Conservation (phyloP, 2,329 filamentous ascomycete genomes). For the Penicillium sp. region DNA sequence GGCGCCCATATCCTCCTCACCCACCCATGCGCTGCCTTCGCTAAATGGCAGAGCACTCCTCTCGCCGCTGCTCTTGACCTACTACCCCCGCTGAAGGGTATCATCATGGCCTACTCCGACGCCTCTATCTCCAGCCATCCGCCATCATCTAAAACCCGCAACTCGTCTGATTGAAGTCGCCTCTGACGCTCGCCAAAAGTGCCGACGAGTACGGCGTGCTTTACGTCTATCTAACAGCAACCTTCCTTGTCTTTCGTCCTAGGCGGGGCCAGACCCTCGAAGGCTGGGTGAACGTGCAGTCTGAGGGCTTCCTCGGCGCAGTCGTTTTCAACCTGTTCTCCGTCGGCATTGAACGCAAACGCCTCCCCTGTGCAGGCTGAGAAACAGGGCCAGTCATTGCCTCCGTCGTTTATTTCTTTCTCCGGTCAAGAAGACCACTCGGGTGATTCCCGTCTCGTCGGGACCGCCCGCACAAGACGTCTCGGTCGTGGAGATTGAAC, state of each 20-base stretch:
- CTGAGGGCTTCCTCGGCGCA: slow-evolving; percentile 80
- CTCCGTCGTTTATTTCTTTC: slow-evolving; percentile 18
- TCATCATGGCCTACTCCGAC: slow-evolving; percentile 52
- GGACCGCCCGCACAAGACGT: slow-evolving; percentile 12
- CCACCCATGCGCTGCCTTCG: slow-evolving; percentile 51
- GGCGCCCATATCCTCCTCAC: slow-evolving; percentile 51
- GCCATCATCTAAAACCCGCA: slow-evolving; percentile 32
- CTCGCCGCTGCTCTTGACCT: slow-evolving; percentile 59
- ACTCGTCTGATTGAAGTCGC: slow-evolving; percentile 28
- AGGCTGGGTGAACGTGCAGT: slow-evolving; percentile 78
- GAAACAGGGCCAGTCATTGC: slow-evolving; percentile 34
- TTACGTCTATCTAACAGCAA: slow-evolving; percentile 82
- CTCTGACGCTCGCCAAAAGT: slow-evolving; percentile 40
- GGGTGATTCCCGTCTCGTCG: slow-evolving; percentile 18
- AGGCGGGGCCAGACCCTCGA: slow-evolving; percentile 67
- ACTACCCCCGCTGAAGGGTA: slow-evolving; percentile 56
- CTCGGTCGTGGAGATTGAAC: slow-evolving; percentile 17
- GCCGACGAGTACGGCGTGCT: slow-evolving; percentile 79
- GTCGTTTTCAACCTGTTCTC: slow-evolving; percentile 91
- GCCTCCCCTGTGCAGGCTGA: slow-evolving; percentile 63
- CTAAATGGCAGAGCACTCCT: slow-evolving; percentile 58
- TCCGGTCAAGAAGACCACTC: slow-evolving; percentile 13
- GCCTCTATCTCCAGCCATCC: slow-evolving; percentile 39
- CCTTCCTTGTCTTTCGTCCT: slow-evolving; percentile 78
- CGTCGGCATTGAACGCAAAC: slow-evolving; percentile 71